Percentiles rank a stretch among this genome's conserved stretches.
These are phyloP conservation scores for Tolypocladium tundrense DNA, from an alignment of 2,329 filamentous ascomycete genomes.

Conservation along the genomic window DNA sequence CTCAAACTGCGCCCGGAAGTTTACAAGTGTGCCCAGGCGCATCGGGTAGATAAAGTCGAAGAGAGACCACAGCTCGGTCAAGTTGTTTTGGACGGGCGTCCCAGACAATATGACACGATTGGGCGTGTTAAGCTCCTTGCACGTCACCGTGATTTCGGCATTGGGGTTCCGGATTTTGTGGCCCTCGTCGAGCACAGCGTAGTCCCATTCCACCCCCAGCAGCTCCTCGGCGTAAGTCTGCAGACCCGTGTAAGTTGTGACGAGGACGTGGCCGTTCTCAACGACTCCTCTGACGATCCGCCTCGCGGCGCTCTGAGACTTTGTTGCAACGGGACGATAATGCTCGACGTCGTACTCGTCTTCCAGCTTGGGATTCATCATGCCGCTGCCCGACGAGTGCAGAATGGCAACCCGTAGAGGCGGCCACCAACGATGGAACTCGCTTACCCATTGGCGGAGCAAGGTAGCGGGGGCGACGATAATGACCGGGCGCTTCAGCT, in stretches of 20 bases:
- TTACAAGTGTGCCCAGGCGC: conserved; percentile 82
- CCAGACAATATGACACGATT: conserved; percentile 91
- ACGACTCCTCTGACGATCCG: conserved; percentile 75
- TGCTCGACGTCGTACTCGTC: conserved; percentile 39
- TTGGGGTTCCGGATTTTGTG: conserved; percentile 98
- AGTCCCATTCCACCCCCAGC: conserved; percentile 79
- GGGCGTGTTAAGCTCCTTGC: conserved; percentile 83
- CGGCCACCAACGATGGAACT: conserved; percentile 99
- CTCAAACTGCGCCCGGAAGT: conserved; percentile 85
- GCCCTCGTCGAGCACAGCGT: conserved; percentile 89
- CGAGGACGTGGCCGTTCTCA: conserved; percentile 78
- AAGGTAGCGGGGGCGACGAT: conserved; percentile 91
- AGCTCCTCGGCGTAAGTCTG: conserved; percentile 81
- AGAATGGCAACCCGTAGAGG: conserved; percentile 90
- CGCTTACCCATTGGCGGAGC: conserved; percentile 95
- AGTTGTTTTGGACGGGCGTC: conserved; percentile 95
- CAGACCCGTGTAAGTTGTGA: conserved; percentile 94
- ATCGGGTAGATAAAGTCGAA: conserved; percentile 98
- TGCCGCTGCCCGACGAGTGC: conserved; percentile 91
- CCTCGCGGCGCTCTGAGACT: conserved; percentile 51
- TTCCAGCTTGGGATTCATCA: conserved; percentile 70
- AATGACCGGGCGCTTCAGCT: conserved; percentile 73
- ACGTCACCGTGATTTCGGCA: conserved; percentile 85
- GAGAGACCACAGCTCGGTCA: conserved; percentile 89
- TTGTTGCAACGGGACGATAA: conserved; percentile 21